phyloP scores from a whole-genome alignment of 1,284 basidiomycete species.

The Tylopilus orsonianus region DNA sequence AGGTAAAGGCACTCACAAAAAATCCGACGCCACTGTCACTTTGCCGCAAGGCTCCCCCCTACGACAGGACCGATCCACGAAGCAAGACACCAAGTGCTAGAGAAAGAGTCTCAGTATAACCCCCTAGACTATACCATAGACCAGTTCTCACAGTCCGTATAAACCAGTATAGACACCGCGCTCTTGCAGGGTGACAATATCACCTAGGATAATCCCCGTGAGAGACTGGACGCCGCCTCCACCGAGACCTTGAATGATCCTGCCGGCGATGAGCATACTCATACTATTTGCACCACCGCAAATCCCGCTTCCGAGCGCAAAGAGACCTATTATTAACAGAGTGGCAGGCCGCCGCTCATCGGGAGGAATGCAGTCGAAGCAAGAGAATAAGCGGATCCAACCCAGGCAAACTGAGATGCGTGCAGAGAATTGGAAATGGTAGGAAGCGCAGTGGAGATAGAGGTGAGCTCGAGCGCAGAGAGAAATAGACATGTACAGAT shows the following conservation, averaged over 20 bases:
- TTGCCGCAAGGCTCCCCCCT: slow-evolving; percentile 14
- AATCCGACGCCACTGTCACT: slow-evolving; percentile 18
- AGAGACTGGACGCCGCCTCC: not conserved
- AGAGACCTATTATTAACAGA: slow-evolving; percentile 43
- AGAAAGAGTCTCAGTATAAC: not conserved
- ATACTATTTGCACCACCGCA: not conserved
- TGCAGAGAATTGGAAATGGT: slow-evolving; percentile 34
- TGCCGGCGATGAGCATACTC: not conserved
- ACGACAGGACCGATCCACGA: slow-evolving; percentile 16
- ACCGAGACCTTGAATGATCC: not conserved
- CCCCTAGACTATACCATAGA: not conserved
- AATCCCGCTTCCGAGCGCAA: slow-evolving; percentile 12
- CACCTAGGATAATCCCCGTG: not conserved
- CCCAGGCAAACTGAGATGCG: slow-evolving; percentile 37
- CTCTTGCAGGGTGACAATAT: not conserved
- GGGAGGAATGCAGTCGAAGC: slow-evolving; percentile 38
- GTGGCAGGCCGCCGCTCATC: slow-evolving; percentile 28
- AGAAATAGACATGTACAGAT: slow-evolving; percentile 16
- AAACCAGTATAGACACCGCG: not conserved
- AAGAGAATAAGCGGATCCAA: slow-evolving; percentile 38
- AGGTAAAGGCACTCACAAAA: slow-evolving; percentile 16
- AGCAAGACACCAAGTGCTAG: slow-evolving; percentile 18
- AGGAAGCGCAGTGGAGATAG: slow-evolving; percentile 35
- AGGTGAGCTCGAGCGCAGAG: slow-evolving; percentile 12
- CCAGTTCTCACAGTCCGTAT: not conserved